Conservation (phyloP, 139 green algal species). For the Picochlorum sp. region DNA sequence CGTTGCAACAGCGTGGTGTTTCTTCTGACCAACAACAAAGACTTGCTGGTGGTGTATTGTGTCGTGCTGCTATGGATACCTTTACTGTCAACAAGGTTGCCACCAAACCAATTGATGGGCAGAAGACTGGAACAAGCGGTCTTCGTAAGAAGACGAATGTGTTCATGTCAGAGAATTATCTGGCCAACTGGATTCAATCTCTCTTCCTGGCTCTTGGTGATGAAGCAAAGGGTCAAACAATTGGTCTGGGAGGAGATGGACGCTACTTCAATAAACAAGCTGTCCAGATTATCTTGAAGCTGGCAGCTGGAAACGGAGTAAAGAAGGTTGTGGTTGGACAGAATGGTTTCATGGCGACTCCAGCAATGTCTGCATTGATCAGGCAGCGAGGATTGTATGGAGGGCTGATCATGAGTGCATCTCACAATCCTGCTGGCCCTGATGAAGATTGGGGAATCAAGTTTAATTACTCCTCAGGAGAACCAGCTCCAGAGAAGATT, state of each 20-base stretch:
- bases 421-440: slow-evolving; percentile 94
- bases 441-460: slow-evolving; percentile 99
- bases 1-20: too few relatives aligned
- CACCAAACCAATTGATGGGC: slow-evolving; percentile 93
- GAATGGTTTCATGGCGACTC: slow-evolving; percentile 93
- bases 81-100: slow-evolving; percentile 57
- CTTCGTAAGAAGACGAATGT: slow-evolving; percentile 96
- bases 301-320: slow-evolving; percentile 80
- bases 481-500: slow-evolving; percentile 96
- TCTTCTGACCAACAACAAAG: background rate
- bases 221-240: slow-evolving; percentile 72
- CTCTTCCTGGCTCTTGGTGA: slow-evolving; percentile 85
- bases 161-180: slow-evolving; percentile 90
- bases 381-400: slow-evolving; percentile 77
- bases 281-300: slow-evolving; percentile 86
- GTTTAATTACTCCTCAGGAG: slow-evolving; percentile 94
- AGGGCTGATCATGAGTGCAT: slow-evolving; percentile 96
- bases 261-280: slow-evolving; percentile 98
- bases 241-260: slow-evolving; percentile 94
- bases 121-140: slow-evolving; percentile 96
- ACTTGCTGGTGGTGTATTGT: background rate
- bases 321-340: slow-evolving; percentile 83
- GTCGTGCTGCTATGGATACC: background rate
- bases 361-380: slow-evolving; percentile 95
- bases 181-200: slow-evolving; percentile 98